Evolutionary conservation across 169 alveolate genomes (phyloP).

Genomic region (Plasmodium vivax): DNA sequence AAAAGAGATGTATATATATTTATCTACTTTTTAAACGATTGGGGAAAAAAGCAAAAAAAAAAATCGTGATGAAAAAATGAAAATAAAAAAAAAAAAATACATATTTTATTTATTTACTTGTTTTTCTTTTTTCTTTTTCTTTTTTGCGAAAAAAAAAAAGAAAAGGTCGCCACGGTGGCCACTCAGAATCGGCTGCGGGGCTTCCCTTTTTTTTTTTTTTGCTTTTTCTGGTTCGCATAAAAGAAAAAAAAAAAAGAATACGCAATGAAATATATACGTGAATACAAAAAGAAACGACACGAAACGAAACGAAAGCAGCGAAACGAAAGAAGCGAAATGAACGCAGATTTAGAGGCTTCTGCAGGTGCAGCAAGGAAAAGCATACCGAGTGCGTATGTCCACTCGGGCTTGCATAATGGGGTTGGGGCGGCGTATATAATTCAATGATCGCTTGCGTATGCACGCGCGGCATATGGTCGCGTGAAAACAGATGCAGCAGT

Average conservation of each 20-base stretch:
- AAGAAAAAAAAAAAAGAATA: not conserved
- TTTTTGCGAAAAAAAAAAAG: slow-evolving; percentile 2
- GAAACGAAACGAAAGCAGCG: not conserved
- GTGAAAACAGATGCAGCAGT: not conserved
- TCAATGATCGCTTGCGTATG: not conserved
- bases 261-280: not conserved
- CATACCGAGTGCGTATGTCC: not conserved
- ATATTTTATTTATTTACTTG: not conserved
- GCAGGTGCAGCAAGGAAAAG: not conserved
- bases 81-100: not conserved
- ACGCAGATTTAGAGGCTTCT: not conserved
- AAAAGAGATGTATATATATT: not conserved
- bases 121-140: not conserved
- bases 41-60: not conserved
- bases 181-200: no score
- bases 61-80: not conserved
- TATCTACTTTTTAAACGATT: not conserved
- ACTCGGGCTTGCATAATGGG: not conserved
- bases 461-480: not conserved
- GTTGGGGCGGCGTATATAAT: not conserved
- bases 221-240: not conserved
- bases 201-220: not conserved
- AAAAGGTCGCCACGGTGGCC: no score
- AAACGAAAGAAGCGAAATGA: not conserved
- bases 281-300: not conserved